A percentile compares a stretch with the other conserved stretches of the same genome.
Evolutionary conservation across 192 early-diverging fungal species (phyloP).

Genomic region (Pilobolus umbonatus): DNA sequence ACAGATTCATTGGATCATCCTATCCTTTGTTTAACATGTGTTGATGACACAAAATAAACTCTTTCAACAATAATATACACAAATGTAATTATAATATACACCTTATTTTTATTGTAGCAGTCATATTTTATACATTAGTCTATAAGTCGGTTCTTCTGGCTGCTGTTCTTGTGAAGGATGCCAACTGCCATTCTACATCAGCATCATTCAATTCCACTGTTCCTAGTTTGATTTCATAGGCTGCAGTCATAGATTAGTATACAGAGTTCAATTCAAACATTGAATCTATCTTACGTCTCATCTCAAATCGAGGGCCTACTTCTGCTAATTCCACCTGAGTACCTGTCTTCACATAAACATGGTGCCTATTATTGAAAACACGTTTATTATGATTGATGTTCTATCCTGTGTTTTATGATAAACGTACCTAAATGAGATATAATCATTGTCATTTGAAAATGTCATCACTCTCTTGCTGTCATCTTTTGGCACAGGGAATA

Average conservation of each 20-base stretch:
- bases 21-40: neutral
- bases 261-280: neutral
- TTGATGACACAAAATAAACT: neutral
- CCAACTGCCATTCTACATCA: slow-evolving; percentile 94
- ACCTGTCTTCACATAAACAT: slow-evolving; percentile 87
- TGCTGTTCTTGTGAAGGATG: slow-evolving; percentile 86
- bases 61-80: neutral
- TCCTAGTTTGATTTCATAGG: slow-evolving; percentile 94
- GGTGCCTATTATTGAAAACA: slow-evolving; percentile 82
- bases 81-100: slow-evolving; percentile 1
- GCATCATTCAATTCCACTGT: slow-evolving; percentile 92
- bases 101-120: too few relatives aligned
- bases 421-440: slow-evolving; percentile 81
- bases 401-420: neutral
- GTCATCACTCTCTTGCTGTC: slow-evolving; percentile 97
- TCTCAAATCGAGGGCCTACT: slow-evolving; percentile 97
- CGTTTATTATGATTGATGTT: neutral
- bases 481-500: slow-evolving; percentile 97
- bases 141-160: slow-evolving; percentile 75
- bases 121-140: too few relatives aligned
- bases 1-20: too few relatives aligned
- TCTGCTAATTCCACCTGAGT: slow-evolving; percentile 93
- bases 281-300: slow-evolving; percentile 60
- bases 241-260: too few relatives aligned
- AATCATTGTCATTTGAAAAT: slow-evolving; percentile 95